Percentiles rank a stretch among this genome's conserved stretches.
Conservation (phyloP, 2,329 filamentous ascomycete species). For the Colletotrichum karsti region DNA sequence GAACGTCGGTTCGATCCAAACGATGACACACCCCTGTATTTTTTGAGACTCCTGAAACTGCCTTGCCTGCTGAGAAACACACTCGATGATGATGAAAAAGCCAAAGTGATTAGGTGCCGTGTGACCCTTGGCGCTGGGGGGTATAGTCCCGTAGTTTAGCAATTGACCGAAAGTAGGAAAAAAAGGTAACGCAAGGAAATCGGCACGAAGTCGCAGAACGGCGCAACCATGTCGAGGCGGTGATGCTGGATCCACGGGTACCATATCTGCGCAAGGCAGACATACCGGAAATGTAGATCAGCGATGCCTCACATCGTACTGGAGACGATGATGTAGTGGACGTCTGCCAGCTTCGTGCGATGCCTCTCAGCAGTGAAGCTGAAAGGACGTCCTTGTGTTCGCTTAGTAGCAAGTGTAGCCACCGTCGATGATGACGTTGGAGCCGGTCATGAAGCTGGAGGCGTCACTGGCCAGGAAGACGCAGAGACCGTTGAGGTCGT, state of each 20-base stretch:
- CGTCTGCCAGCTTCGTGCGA: neutral
- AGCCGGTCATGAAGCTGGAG: conserved; percentile 80
- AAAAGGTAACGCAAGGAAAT: conserved; percentile 22
- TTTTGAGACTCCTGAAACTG: conserved; percentile 25
- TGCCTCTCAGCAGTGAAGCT: neutral
- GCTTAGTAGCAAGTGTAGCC: conserved; percentile 71
- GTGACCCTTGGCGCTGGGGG: conserved; percentile 14
- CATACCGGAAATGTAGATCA: conserved; percentile 14
- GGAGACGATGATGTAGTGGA: neutral
- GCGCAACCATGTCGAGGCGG: conserved; percentile 17
- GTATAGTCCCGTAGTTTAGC: conserved; percentile 17
- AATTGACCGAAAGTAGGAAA: neutral
- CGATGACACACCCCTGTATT: neutral
- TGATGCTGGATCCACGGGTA: conserved; percentile 14
- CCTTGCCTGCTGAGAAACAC: conserved; percentile 20
- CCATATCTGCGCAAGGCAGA: conserved; percentile 4
- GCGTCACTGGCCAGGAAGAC: conserved; percentile 80
- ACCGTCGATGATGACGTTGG: conserved; percentile 76
- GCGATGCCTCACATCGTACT: conserved; percentile 6
- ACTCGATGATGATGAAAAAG: conserved; percentile 1
- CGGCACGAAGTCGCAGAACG: conserved; percentile 27
- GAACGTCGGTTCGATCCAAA: conserved; percentile 1
- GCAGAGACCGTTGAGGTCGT: conserved; percentile 81
- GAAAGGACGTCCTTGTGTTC: neutral
- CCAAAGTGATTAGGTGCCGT: conserved; percentile 9